A percentile compares a stretch with the other conserved stretches of the same genome.
These are phyloP conservation scores for Pseudophaeomoniella oleicola DNA, from an alignment of 2,329 filamentous ascomycete genomes.

Conservation along the genomic window DNA sequence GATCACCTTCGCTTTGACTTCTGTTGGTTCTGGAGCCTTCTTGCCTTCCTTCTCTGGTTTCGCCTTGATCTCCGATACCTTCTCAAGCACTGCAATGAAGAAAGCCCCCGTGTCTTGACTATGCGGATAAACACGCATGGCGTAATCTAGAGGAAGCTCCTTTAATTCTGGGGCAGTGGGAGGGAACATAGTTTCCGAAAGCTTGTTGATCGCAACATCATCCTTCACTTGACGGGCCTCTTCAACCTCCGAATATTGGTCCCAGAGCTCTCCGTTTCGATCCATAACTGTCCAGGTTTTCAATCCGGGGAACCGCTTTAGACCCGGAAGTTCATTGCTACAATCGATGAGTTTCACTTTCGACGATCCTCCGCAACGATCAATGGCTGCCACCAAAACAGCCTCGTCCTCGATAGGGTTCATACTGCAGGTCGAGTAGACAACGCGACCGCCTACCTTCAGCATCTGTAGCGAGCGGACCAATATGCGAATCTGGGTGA, in stretches of 20 bases:
- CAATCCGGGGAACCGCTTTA: constrained; percentile 66
- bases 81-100: constrained; percentile 92
- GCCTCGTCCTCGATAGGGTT: constrained; percentile 97
- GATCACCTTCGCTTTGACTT: constrained; percentile 8
- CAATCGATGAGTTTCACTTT: constrained; percentile 80
- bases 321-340: constrained; percentile 56
- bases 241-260: constrained; percentile 68
- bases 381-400: constrained; percentile 75
- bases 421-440: constrained; percentile 98
- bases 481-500: constrained; percentile 77
- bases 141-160: constrained; percentile 67
- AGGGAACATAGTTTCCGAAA: constrained; percentile 77
- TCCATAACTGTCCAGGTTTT: constrained; percentile 85
- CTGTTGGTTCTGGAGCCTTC: constrained; percentile 1
- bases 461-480: constrained; percentile 89
- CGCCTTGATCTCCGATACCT: constrained; percentile 70
- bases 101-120: constrained; percentile 93
- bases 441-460: constrained; percentile 83
- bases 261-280: constrained; percentile 65
- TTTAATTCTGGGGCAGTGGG: constrained; percentile 36
- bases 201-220: constrained; percentile 47
- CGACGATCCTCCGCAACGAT: constrained; percentile 67
- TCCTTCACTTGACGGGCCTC: constrained; percentile 48
- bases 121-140: constrained; percentile 89
- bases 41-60: constrained; percentile 38